A percentile compares a stretch with the other conserved stretches of the same genome.
Evolutionary conservation across 129 eudicot species (phyloP).

Genomic region (Artemisia annua): DNA sequence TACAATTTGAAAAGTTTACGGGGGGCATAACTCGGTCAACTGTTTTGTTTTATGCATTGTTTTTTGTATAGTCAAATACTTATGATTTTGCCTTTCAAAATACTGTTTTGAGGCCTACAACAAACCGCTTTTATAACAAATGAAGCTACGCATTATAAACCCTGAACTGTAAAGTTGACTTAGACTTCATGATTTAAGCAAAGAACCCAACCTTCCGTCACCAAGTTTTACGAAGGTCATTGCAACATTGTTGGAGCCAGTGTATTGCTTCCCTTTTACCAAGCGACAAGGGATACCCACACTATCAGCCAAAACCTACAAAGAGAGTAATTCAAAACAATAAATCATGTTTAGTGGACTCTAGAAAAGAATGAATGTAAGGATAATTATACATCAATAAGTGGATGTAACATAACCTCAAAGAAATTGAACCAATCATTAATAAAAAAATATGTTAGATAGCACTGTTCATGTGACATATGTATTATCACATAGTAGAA

Average conservation of each 20-base stretch:
- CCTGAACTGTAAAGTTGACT: background rate
- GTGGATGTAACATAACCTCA: slow-evolving; percentile 15
- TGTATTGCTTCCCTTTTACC: slow-evolving; percentile 81
- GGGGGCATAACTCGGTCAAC: background rate
- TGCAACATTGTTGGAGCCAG: slow-evolving; percentile 84
- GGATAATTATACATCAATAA: slow-evolving; percentile 6
- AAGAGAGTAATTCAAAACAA: slow-evolving; percentile 12
- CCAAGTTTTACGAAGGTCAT: slow-evolving; percentile 63
- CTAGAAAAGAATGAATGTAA: slow-evolving; percentile 4
- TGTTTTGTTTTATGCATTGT: background rate
- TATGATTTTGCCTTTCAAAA: too few relatives aligned
- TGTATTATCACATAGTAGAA: slow-evolving; percentile 4
- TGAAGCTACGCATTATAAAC: slow-evolving; percentile 13
- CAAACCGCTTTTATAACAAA: background rate
- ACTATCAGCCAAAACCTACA: slow-evolving; percentile 94
- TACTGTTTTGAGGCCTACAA: background rate
- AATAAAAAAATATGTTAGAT: background rate
- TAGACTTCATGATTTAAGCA: background rate
- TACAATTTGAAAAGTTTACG: background rate
- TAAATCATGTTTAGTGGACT: background rate
- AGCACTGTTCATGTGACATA: background rate
- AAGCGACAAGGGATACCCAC: slow-evolving; percentile 86
- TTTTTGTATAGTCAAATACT: background rate
- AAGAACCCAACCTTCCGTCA: slow-evolving; percentile 67
- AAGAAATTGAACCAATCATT: background rate